These are phyloP conservation scores for Xylaria polymorpha DNA, from an alignment of 2,329 filamentous ascomycete genomes.

Conservation along the genomic window DNA sequence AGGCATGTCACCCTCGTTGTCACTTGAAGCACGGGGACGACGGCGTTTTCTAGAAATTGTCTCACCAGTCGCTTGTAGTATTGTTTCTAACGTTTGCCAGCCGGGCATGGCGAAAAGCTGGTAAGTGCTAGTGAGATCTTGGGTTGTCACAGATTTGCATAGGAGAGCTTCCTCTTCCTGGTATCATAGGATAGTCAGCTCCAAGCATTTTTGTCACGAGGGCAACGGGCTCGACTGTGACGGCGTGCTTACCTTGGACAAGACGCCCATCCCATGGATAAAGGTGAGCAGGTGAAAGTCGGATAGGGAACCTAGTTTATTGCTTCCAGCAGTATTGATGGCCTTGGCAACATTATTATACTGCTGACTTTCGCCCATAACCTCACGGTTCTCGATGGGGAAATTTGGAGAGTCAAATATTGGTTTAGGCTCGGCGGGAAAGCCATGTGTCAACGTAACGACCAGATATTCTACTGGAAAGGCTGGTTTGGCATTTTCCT, in stretches of 20 bases:
- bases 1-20: constrained; percentile 44
- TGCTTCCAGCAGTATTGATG: constrained; percentile 70
- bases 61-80: constrained; percentile 98
- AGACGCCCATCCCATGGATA: constrained; percentile 80
- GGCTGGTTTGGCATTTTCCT: constrained; percentile 94
- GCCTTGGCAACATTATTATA: constrained; percentile 74
- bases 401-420: constrained; percentile 80
- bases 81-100: constrained; percentile 93
- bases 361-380: constrained; percentile 88
- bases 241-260: constrained; percentile 77
- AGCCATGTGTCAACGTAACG: constrained; percentile 95
- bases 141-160: constrained; percentile 83
- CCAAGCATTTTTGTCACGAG: not conserved
- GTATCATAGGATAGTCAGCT: constrained; percentile 36
- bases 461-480: constrained; percentile 98
- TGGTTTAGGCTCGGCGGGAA: constrained; percentile 83
- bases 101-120: constrained; percentile 87
- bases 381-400: constrained; percentile 90
- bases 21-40: constrained; percentile 57
- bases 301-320: constrained; percentile 75
- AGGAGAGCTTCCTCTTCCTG: constrained; percentile 91
- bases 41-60: constrained; percentile 80
- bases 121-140: constrained; percentile 83
- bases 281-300: constrained; percentile 97
- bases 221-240: constrained; percentile 36